These are phyloP conservation scores for Neurospora sp. DNA, from an alignment of 495 filamentous ascomycete genomes.

Conservation along the genomic window DNA sequence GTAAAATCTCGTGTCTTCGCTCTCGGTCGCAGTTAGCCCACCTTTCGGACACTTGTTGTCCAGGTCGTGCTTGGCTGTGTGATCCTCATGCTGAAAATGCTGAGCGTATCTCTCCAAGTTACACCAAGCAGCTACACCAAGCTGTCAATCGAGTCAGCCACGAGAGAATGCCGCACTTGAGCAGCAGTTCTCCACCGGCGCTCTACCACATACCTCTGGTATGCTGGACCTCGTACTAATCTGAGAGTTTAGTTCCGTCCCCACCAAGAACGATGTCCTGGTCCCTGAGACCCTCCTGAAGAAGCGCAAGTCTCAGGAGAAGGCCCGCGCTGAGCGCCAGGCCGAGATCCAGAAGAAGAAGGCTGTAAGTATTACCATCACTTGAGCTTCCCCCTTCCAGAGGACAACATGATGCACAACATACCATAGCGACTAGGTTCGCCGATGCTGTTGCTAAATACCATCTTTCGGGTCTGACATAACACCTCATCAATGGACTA, in stretches of 20 bases:
- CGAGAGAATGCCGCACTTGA: constrained; percentile 81
- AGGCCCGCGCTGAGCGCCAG: constrained; percentile 78
- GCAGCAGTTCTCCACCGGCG: constrained; percentile 88
- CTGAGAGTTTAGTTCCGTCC: constrained; percentile 57
- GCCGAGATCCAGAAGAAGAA: constrained; percentile 77
- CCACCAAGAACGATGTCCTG: constrained; percentile 84
- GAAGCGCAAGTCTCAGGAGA: constrained; percentile 99
- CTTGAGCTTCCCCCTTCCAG: constrained; percentile 17
- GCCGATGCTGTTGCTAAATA: constrained; percentile 95
- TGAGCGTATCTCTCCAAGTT: constrained; percentile 7
- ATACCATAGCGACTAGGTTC: constrained; percentile 78
- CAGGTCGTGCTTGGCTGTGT: neutral
- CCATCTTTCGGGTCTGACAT: constrained; percentile 99
- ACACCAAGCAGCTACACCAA: constrained; percentile 33
- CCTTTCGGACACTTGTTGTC: constrained; percentile 1
- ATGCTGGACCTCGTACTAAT: constrained; percentile 63
- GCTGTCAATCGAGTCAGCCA: constrained; percentile 59
- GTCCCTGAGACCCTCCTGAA: constrained; percentile 97
- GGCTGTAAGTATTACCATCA: constrained; percentile 55
- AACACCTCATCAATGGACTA: constrained; percentile 17
- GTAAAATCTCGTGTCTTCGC: constrained; percentile 14
- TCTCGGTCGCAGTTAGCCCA: neutral
- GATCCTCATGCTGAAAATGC: neutral
- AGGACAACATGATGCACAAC: constrained; percentile 49
- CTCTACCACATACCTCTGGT: constrained; percentile 52